These are phyloP conservation scores for Gautieria morchelliformis DNA, from an alignment of 768 basidiomycete species.

Conservation along the genomic window DNA sequence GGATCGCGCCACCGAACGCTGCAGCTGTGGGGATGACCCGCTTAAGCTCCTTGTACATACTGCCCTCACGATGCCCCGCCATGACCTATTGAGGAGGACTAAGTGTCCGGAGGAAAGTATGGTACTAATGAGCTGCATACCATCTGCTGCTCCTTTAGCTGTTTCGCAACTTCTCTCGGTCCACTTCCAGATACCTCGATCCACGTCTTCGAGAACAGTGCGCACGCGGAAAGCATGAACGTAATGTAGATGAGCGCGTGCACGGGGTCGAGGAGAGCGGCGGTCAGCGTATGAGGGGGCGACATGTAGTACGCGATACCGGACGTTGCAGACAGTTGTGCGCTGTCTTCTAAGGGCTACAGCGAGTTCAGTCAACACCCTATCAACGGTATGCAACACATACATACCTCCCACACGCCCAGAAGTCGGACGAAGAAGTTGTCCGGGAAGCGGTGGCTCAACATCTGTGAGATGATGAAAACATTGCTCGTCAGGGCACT, in stretches of 20 bases:
- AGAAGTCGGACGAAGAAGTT: slow-evolving; percentile 86
- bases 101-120: neutral
- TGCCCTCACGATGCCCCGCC: slow-evolving; percentile 83
- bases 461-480: slow-evolving; percentile 95
- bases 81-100: slow-evolving; percentile 35
- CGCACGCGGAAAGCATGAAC: slow-evolving; percentile 91
- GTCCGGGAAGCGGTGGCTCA: slow-evolving; percentile 80
- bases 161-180: slow-evolving; percentile 92
- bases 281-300: slow-evolving; percentile 86
- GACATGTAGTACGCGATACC: slow-evolving; percentile 98
- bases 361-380: neutral
- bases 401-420: slow-evolving; percentile 93
- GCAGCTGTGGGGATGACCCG: slow-evolving; percentile 96
- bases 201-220: slow-evolving; percentile 99
- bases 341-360: slow-evolving; percentile 88
- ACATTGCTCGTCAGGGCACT: slow-evolving; percentile 87
- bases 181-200: slow-evolving; percentile 97
- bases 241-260: slow-evolving; percentile 86
- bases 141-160: slow-evolving; percentile 98
- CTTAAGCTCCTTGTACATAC: slow-evolving; percentile 99
- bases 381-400: neutral
- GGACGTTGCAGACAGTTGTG: slow-evolving; percentile 81
- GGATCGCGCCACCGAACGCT: slow-evolving; percentile 94
- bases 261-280: slow-evolving; percentile 84
- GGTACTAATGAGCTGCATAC: slow-evolving; percentile 27